Conservation (phyloP, 2,329 filamentous ascomycete species). For the Sclerotinia trifoliorum region DNA sequence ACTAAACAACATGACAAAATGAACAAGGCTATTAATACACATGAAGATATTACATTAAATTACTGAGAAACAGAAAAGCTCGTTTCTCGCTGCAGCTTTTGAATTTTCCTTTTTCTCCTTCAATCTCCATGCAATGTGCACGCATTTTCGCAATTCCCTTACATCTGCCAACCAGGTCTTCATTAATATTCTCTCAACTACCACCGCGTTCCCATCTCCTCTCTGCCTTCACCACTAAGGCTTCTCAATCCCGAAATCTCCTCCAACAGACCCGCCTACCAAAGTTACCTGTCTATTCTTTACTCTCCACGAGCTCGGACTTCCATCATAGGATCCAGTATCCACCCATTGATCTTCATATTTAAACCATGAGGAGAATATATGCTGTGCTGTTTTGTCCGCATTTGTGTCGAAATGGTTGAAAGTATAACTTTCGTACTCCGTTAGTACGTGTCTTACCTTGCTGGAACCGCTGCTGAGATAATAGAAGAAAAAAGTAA, state of each 20-base stretch:
- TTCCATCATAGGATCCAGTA: conserved; percentile 2
- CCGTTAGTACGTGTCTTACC: neutral
- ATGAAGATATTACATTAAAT: neutral
- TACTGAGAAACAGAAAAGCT: neutral
- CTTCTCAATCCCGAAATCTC: neutral
- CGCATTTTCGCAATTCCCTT: neutral
- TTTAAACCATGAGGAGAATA: neutral
- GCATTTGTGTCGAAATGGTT: neutral
- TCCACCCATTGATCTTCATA: conserved; percentile 16
- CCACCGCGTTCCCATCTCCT: neutral
- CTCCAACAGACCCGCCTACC: neutral
- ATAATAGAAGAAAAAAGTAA: neutral
- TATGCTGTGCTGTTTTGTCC: conserved; percentile 1
- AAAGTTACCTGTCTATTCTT: conserved; percentile 9
- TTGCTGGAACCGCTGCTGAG: neutral
- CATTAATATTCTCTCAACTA: neutral
- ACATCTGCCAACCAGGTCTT: neutral
- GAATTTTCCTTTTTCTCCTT: too few relatives aligned
- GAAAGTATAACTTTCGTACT: conserved; percentile 5
- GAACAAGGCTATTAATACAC: neutral
- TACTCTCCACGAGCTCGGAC: conserved; percentile 15
- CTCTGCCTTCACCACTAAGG: neutral
- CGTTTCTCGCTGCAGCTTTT: neutral
- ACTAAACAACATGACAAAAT: neutral
- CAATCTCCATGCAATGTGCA: neutral